Base-by-base conservation (phyloP, 768 basidiomycete genomes). In the Flagelloscypha sp. region DNA sequence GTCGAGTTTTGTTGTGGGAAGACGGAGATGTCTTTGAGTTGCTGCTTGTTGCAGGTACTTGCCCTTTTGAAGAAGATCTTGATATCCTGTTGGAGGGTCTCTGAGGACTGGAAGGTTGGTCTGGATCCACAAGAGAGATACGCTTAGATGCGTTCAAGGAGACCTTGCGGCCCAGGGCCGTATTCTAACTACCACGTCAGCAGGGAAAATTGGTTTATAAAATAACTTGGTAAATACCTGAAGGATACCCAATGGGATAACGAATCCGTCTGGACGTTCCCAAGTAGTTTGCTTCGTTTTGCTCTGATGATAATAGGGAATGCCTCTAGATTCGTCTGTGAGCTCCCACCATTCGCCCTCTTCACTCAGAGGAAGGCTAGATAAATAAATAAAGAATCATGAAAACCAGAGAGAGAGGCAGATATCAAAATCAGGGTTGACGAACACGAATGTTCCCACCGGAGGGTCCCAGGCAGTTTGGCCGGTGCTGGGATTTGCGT, bases 331-430 rank as follows among this genome's bases (percentile, higher is more conserved):
- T 24, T 88, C 84, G 53, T 97, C 92, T 29, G 67, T 67, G 40
- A 95, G 70, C 57, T 95, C 92, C 92, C 92, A 97, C 90, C 92
- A 95, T 54, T 94, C 89, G 27, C 92, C 90, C 28, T 85, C 77
- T 4, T 74, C 68, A 45, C 68, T 84, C 5, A 87, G 84, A 30
- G 92, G 92, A 29, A 93, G 65, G 32, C 87, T 89, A 47, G 5
- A 51, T 19, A 27, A 36, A 17, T 12, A 36, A 9, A 22, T 17
- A 21, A 29, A 15, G 20, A 28, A 5, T 3, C 16, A 32, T 16
- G 15, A 33, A 33, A 41, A 29, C 34, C 28, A 44, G 24, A 41
- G 41, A 43, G 24, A 52, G 43, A 41, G 28, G 37, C 11, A 11
- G 38, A 47, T 43, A 46, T 43, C 40, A 50, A 47, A 46, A 30